These are phyloP conservation scores for Eucalyptus pauciflora DNA, from an alignment of 345 rosid genomes.

Conservation along the genomic window DNA sequence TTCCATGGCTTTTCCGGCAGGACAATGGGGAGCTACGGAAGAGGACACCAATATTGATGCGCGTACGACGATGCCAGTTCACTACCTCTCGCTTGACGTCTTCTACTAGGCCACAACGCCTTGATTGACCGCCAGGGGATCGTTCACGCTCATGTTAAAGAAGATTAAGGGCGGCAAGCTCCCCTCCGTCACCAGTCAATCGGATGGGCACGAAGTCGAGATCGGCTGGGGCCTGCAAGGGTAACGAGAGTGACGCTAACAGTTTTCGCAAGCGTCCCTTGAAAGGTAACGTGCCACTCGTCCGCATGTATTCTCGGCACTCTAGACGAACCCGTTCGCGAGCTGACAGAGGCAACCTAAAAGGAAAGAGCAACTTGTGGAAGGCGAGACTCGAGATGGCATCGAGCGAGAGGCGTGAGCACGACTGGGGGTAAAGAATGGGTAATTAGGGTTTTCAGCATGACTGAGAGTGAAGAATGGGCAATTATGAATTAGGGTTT, in stretches of 20 bases:
- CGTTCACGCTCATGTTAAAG: too few species aligned
- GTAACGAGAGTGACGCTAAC: too few species aligned
- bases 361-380: neutral
- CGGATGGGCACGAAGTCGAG: too few species aligned
- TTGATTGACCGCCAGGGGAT: neutral
- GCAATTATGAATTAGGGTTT: neutral
- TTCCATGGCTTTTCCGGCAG: neutral
- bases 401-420: neutral
- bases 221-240: neutral
- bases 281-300: too few species aligned
- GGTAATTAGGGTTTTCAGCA: neutral
- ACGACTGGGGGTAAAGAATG: neutral
- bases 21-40: neutral
- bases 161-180: too few species aligned
- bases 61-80: neutral
- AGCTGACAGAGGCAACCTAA: neutral
- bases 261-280: too few species aligned
- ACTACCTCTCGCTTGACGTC: too few species aligned
- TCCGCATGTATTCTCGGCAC: neutral
- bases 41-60: neutral
- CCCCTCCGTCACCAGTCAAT: too few species aligned
- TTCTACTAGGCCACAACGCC: neutral
- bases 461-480: neutral
- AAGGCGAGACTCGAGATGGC: neutral
- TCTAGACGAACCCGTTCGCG: neutral